Evolutionary conservation across 2,329 filamentous ascomycete species (phyloP).

Genomic region (Xylariaceae sp.): DNA sequence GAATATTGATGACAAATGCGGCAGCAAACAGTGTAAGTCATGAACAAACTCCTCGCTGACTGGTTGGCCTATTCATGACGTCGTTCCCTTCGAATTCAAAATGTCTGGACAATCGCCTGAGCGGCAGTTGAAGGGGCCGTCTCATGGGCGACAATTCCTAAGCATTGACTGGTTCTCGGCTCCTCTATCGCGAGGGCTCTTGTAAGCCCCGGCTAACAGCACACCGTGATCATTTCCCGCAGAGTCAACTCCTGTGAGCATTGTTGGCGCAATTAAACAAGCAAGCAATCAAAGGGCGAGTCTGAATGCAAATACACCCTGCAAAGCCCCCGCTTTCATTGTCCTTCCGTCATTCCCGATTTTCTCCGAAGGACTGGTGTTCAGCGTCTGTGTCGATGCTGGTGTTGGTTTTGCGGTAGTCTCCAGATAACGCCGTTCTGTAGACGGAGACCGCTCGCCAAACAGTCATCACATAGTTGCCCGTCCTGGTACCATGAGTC

Average conservation of each 20-base stretch:
- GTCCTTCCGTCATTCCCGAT: too few species aligned
- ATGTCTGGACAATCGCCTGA: not conserved
- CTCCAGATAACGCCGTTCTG: constrained; percentile 37
- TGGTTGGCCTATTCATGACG: not conserved
- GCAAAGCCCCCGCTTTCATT: not conserved
- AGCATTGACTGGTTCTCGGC: not conserved
- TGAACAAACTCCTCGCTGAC: constrained; percentile 7
- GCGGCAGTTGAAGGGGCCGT: not conserved
- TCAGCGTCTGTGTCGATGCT: constrained; percentile 9
- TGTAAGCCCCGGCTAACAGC: not conserved
- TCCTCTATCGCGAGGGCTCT: not conserved
- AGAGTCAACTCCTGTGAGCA: too few species aligned
- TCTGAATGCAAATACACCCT: not conserved
- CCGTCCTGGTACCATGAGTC: constrained; percentile 62
- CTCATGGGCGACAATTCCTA: not conserved
- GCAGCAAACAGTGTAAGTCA: constrained; percentile 11
- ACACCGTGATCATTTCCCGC: not conserved
- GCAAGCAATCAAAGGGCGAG: not conserved
- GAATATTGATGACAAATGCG: not conserved
- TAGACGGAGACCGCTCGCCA: constrained; percentile 32
- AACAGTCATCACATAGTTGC: constrained; percentile 59
- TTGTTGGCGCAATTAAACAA: too few species aligned
- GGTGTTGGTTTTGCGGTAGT: constrained; percentile 11
- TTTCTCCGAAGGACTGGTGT: not conserved
- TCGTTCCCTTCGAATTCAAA: not conserved